These are phyloP conservation scores for Citrus maxima DNA, from an alignment of 345 rosid genomes.

Conservation along the genomic window DNA sequence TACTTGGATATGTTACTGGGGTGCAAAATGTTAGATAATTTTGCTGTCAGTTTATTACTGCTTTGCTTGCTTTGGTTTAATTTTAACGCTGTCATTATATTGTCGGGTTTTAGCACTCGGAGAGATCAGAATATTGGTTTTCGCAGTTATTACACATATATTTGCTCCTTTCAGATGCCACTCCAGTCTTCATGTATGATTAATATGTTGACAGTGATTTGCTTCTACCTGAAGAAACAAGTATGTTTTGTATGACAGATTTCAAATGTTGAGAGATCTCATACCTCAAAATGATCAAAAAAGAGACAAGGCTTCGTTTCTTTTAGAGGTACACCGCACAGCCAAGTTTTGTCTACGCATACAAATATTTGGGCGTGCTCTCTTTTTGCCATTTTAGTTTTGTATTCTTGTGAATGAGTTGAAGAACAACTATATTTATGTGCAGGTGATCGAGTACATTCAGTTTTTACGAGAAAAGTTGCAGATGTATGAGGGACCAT, in stretches of 20 bases:
- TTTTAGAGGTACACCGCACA: slow-evolving; percentile 55
- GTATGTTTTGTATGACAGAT: slow-evolving; percentile 42
- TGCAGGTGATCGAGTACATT: slow-evolving; percentile 78
- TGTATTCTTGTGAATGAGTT: neutral
- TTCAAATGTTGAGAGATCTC: slow-evolving; percentile 74
- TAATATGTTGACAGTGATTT: neutral
- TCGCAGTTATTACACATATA: neutral
- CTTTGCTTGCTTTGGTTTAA: neutral
- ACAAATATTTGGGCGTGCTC: neutral
- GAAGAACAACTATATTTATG: slow-evolving; percentile 6
- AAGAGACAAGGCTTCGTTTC: slow-evolving; percentile 82
- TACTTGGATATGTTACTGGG: neutral
- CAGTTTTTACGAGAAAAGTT: slow-evolving; percentile 71
- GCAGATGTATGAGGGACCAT: slow-evolving; percentile 64
- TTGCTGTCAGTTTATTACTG: neutral
- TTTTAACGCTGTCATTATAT: neutral
- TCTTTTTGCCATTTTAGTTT: neutral
- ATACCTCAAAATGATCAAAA: slow-evolving; percentile 82
- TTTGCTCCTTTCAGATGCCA: neutral
- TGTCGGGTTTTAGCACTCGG: neutral
- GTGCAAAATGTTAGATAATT: neutral
- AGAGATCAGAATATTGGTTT: neutral
- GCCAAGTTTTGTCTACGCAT: neutral
- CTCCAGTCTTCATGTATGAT: neutral
- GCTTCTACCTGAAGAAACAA: neutral